These are phyloP conservation scores for Musa beccarii DNA, from an alignment of 176 grass and related monocot genomes.

Conservation along the genomic window DNA sequence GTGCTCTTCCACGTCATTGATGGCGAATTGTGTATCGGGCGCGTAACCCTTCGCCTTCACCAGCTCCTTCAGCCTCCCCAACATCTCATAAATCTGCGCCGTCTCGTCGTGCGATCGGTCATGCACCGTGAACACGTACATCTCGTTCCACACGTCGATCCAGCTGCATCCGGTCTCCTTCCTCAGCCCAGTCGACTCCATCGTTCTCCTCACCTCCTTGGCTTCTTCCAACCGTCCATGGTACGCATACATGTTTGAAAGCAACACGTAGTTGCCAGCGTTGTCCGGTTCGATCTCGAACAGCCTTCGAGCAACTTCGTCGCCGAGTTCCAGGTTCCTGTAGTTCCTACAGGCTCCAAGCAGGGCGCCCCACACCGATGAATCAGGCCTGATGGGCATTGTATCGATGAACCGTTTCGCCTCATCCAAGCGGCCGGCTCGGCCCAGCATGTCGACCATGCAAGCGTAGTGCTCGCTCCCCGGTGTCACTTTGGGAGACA, in stretches of 20 bases:
- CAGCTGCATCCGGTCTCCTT: conserved; percentile 38
- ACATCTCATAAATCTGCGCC: conserved; percentile 14
- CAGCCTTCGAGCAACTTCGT: conserved; percentile 27
- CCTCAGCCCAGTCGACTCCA: conserved; percentile 33
- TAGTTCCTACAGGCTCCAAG: conserved; percentile 31
- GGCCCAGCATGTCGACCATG: conserved; percentile 51
- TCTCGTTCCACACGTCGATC: conserved; percentile 24
- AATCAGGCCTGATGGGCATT: conserved; percentile 33
- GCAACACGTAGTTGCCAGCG: conserved; percentile 47
- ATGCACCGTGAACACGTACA: conserved; percentile 12
- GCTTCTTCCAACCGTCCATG: conserved; percentile 43
- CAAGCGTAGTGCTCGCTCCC: conserved; percentile 42
- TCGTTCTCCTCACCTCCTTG: conserved; percentile 40
- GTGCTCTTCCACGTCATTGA: conserved; percentile 19
- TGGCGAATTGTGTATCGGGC: conserved; percentile 9
- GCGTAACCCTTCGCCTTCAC: conserved; percentile 16
- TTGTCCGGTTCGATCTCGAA: conserved; percentile 46
- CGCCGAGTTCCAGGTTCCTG: conserved; percentile 33
- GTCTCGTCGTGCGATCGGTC: conserved; percentile 12
- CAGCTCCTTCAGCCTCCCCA: conserved; percentile 14
- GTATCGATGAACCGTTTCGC: conserved; percentile 31
- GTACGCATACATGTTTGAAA: conserved; percentile 36
- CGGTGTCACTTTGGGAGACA: conserved; percentile 34
- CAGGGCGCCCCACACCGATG: conserved; percentile 37
- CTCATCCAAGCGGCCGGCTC: conserved; percentile 39